Percentiles rank a stretch among this genome's conserved stretches.
Evolutionary conservation across 2,329 filamentous ascomycete genomes (phyloP).

Genomic region (Phialophora expanda): DNA sequence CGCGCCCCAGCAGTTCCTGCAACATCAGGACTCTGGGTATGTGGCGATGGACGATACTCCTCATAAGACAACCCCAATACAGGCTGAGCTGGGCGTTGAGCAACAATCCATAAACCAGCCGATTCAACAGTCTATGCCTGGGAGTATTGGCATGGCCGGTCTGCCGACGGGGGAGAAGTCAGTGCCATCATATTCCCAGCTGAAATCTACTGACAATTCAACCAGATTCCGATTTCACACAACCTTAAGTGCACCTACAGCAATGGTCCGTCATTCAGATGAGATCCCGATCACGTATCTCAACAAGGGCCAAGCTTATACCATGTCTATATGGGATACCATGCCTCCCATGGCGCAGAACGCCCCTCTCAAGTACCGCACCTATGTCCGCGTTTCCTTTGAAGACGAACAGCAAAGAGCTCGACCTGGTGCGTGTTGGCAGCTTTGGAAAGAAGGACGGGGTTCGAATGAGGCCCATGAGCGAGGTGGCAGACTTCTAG

Average conservation of each 20-base stretch:
- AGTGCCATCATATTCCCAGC: slow-evolving; percentile 33
- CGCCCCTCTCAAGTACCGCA: slow-evolving; percentile 72
- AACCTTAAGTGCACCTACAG: slow-evolving; percentile 89
- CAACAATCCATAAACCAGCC: slow-evolving; percentile 39
- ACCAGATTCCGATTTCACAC: slow-evolving; percentile 82
- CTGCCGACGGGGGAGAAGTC: slow-evolving; percentile 59
- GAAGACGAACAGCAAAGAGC: slow-evolving; percentile 92
- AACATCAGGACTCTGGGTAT: slow-evolving; percentile 77
- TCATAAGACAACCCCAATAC: slow-evolving; percentile 56
- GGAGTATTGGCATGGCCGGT: slow-evolving; percentile 40
- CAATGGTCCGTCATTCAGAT: slow-evolving; percentile 87
- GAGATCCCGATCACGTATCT: slow-evolving; percentile 98
- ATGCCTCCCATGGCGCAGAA: slow-evolving; percentile 63
- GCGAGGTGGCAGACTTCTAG: slow-evolving; percentile 86
- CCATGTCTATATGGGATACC: slow-evolving; percentile 81
- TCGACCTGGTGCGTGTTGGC: slow-evolving; percentile 83
- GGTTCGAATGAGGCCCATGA: slow-evolving; percentile 97
- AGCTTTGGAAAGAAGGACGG: slow-evolving; percentile 92
- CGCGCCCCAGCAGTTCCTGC: slow-evolving; percentile 64
- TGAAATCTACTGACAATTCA: slow-evolving; percentile 36
- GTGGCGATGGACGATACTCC: slow-evolving; percentile 73
- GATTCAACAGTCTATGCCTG: slow-evolving; percentile 43
- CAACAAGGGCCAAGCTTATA: slow-evolving; percentile 96
- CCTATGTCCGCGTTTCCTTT: slow-evolving; percentile 92
- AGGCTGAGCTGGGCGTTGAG: slow-evolving; percentile 32